phyloP scores from a whole-genome alignment of 192 early-diverging fungal species.

The Phlyctochytrium planicorne region DNA sequence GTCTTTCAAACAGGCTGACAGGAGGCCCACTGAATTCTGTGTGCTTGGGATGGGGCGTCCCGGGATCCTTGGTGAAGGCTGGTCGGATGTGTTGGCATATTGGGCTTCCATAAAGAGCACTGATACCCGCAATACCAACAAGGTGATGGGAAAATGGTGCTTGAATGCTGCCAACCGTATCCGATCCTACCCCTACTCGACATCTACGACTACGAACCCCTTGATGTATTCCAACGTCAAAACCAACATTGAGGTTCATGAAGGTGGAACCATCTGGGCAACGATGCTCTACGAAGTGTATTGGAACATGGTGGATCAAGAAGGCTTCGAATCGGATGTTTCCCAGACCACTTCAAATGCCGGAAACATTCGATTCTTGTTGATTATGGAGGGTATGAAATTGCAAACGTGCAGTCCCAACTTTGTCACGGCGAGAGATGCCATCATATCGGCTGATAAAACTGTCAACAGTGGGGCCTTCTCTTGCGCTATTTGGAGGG shows the following conservation, averaged over 20 bases:
- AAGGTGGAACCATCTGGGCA: conserved; percentile 63
- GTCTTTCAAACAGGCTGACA: conserved; percentile 60
- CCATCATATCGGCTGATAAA: conserved; percentile 59
- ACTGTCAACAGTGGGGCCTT: conserved; percentile 49
- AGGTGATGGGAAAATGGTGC: conserved; percentile 52
- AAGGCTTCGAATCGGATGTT: conserved; percentile 2
- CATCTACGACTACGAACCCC: conserved; percentile 40
- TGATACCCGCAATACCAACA: conserved; percentile 43
- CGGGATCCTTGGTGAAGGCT: conserved; percentile 65
- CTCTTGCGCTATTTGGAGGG: conserved; percentile 58
- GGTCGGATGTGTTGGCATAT: conserved; percentile 51
- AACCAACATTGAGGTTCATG: conserved; percentile 48
- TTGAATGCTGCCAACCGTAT: conserved; percentile 25
- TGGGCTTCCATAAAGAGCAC: conserved; percentile 33
- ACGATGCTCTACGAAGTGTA: conserved; percentile 58
- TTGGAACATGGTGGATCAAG: conserved; percentile 50
- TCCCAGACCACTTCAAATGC: neutral
- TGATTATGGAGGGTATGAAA: conserved; percentile 24
- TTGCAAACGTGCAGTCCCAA: conserved; percentile 60
- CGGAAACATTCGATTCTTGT: conserved; percentile 24
- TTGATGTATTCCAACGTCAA: conserved; percentile 32
- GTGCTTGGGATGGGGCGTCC: conserved; percentile 52
- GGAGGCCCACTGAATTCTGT: conserved; percentile 61
- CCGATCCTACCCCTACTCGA: conserved; percentile 61
- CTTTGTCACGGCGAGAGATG: conserved; percentile 63